These are phyloP conservation scores for Coprinellus aureogranulatus DNA, from an alignment of 768 basidiomycete species.

Conservation along the genomic window DNA sequence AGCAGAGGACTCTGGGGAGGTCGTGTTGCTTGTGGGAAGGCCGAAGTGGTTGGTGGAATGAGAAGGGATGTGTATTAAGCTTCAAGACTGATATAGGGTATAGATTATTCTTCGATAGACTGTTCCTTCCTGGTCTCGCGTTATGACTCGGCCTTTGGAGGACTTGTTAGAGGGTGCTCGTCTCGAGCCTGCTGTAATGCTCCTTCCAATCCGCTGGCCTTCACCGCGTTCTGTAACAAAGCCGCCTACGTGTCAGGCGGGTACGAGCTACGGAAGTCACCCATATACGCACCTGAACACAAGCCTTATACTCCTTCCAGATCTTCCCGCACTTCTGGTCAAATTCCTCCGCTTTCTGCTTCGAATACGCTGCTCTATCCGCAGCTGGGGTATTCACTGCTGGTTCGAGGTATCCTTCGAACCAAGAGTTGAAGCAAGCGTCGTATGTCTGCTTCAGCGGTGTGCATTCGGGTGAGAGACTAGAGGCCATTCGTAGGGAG, in stretches of 20 bases:
- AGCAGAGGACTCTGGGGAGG: too few species aligned
- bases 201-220: constrained; percentile 71
- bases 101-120: too few species aligned
- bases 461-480: constrained; percentile 82
- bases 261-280: background rate
- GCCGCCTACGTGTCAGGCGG: background rate
- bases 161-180: constrained; percentile 73
- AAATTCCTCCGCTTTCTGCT: constrained; percentile 84
- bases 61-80: too few species aligned
- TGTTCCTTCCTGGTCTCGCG: too few species aligned
- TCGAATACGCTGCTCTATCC: constrained; percentile 59
- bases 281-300: constrained; percentile 67
- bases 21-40: too few species aligned
- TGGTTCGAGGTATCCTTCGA: constrained; percentile 93
- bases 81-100: too few species aligned
- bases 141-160: constrained; percentile 28
- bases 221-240: constrained; percentile 63
- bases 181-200: constrained; percentile 76
- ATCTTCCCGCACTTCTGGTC: constrained; percentile 79
- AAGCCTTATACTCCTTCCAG: constrained; percentile 77
- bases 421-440: constrained; percentile 96
- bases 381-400: constrained; percentile 47
- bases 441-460: constrained; percentile 88
- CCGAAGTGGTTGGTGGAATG: too few species aligned
- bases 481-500: constrained; percentile 76